These are phyloP conservation scores for Trichosanthes truncata DNA, from an alignment of 306 rosid genomes.

Conservation along the genomic window DNA sequence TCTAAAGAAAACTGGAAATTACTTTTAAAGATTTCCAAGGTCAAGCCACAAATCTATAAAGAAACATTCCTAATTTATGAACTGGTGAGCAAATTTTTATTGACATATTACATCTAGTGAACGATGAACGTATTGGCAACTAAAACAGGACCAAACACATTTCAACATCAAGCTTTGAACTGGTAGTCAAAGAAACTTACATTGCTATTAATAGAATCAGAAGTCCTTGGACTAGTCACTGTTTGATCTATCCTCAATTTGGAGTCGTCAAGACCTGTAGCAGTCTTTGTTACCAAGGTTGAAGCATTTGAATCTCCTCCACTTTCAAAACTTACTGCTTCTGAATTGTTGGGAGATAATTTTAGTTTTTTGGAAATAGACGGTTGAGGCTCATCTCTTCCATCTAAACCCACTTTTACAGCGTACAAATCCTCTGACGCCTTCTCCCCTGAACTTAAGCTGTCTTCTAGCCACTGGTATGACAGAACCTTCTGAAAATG, in stretches of 20 bases:
- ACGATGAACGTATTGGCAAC: not conserved
- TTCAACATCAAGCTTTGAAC: not conserved
- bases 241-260: conserved; percentile 11
- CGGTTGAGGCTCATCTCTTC: conserved; percentile 22
- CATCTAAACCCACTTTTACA: conserved; percentile 31
- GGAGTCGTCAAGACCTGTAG: conserved; percentile 21
- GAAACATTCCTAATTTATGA: not conserved
- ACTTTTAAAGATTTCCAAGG: not conserved
- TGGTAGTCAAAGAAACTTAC: conserved; percentile 23
- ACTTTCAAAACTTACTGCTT: conserved; percentile 16
- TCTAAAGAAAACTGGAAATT: not conserved
- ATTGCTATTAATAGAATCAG: conserved; percentile 28
- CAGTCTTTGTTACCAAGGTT: conserved; percentile 10
- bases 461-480: conserved; percentile 79
- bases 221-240: conserved; percentile 17
- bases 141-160: not conserved
- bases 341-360: conserved; percentile 22
- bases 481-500: conserved; percentile 43
- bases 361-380: conserved; percentile 36
- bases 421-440: conserved; percentile 49
- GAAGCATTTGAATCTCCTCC: conserved; percentile 12
- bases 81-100: not conserved
- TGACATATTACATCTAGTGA: not conserved
- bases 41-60: not conserved
- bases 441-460: conserved; percentile 70